Evolutionary conservation across 2,329 filamentous ascomycete genomes (phyloP), one percentile per base, ranked within the genome.

Genomic region (Aschersonia sp.): DNA sequence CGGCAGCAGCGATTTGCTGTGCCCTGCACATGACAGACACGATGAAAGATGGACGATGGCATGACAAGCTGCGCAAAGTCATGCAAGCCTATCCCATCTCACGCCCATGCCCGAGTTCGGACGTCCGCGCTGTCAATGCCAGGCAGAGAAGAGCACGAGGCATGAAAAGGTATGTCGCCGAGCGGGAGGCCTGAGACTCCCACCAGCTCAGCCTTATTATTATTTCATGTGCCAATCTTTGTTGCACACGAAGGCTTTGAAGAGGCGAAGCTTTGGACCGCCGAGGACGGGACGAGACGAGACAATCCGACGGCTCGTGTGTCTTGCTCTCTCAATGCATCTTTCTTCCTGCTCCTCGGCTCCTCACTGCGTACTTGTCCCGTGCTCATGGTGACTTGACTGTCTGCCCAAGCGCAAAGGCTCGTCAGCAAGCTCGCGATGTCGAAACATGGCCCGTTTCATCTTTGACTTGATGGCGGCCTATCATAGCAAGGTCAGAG

Each of bases 401-500:
- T 41, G 11, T 12, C 40, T 14, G 40, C 40, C 14, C 6, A 22
- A 41, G 9, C 40, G 7, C 40, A 11, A 41, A 22, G 11, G 12
- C 12, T 11, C 42, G 29, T 37, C 30, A 31, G 35, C 42, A 29
- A 45, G 46, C 45, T 42, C 46, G 32, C 49, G 41, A 37, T 30
- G 51, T 48, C 55, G 56, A 58, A 57, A 58, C 56, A 50, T 50
- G 48, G 52, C 51, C 48, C 47, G 56, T 58, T 58, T 58, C 56
- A 57, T 45, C 49, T 47, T 52, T 47, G 43, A 50, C 48, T 41
- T 46, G 45, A 45, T 46, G 41, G 45, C 42, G 47, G 44, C 52
- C 55, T 49, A 54, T 55, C 51, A 50, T 35, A 37, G 3, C 9
- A 12, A 30, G 29, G 29, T 12, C 30, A 30, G 30, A 47, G 11